Percentiles rank a stretch among this genome's conserved stretches.
phyloP scores from a whole-genome alignment of 2,329 filamentous ascomycete species.

The Talaromyces sp. region DNA sequence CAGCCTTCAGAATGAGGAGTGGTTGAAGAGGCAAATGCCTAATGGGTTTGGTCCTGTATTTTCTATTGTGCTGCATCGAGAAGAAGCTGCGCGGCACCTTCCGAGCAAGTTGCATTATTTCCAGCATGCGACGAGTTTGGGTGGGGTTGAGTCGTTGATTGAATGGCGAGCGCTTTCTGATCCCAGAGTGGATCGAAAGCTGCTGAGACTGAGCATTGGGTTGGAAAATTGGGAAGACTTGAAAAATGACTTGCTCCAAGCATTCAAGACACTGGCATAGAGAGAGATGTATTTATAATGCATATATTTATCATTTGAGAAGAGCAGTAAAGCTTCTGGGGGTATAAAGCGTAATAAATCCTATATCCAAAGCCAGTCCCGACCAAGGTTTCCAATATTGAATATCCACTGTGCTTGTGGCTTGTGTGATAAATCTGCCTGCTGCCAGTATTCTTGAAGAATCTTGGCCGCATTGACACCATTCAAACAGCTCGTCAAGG shows the following conservation, averaged over 20 bases:
- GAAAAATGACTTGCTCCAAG: slow-evolving; percentile 70
- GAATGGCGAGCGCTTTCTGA: slow-evolving; percentile 96
- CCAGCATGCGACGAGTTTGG: slow-evolving; percentile 91
- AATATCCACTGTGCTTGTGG: slow-evolving; percentile 32
- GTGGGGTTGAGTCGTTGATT: slow-evolving; percentile 91
- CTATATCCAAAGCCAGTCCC: slow-evolving; percentile 37
- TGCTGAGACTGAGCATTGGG: slow-evolving; percentile 82
- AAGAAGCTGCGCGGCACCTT: slow-evolving; percentile 64
- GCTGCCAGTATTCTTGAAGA: slow-evolving; percentile 30
- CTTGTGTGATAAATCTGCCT: slow-evolving; percentile 3
- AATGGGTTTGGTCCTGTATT: slow-evolving; percentile 89
- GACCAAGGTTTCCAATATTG: slow-evolving; percentile 29
- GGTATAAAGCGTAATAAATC: neutral
- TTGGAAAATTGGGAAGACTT: slow-evolving; percentile 85
- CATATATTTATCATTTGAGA: no score
- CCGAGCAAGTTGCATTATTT: slow-evolving; percentile 81
- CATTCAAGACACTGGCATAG: slow-evolving; percentile 50
- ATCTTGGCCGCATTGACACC: slow-evolving; percentile 35
- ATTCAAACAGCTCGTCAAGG: slow-evolving; percentile 35
- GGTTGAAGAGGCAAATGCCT: slow-evolving; percentile 87
- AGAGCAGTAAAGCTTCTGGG: neutral
- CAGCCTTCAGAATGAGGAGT: slow-evolving; percentile 73
- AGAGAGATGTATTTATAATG: neutral
- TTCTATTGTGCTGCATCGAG: slow-evolving; percentile 65
- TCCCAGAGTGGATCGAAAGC: slow-evolving; percentile 65